phyloP scores from a whole-genome alignment of 345 rosid genomes.

The Raphanus raphanistrum region DNA sequence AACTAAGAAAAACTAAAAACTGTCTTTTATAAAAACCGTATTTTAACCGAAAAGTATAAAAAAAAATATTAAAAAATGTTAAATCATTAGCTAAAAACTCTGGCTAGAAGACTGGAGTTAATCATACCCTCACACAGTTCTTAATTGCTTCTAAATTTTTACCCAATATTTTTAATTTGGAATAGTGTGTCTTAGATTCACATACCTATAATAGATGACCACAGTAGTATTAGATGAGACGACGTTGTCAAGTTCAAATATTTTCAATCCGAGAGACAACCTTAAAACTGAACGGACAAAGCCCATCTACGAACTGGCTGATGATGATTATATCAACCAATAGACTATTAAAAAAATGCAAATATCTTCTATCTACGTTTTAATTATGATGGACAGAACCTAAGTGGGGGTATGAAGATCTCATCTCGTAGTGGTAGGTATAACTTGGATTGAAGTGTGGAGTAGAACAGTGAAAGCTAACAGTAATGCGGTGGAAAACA shows the following conservation, averaged over 20 bases:
- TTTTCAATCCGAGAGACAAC: constrained; percentile 30
- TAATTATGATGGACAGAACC: neutral
- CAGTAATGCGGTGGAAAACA: constrained; percentile 23
- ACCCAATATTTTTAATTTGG: neutral
- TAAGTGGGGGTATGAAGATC: constrained; percentile 20
- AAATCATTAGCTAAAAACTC: too few species aligned
- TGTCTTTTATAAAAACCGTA: too few species aligned
- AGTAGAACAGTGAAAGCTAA: constrained; percentile 27
- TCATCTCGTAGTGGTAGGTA: neutral
- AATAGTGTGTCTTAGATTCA: neutral
- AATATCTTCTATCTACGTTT: neutral
- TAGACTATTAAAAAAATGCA: neutral
- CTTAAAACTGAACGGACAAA: constrained; percentile 37
- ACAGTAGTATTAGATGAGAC: constrained; percentile 11
- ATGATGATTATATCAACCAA: constrained; percentile 21
- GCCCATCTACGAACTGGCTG: constrained; percentile 9
- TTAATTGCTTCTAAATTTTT: neutral
- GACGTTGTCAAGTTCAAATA: constrained; percentile 5
- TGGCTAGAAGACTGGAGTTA: too few species aligned
- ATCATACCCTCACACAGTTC: neutral
- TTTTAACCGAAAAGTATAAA: too few species aligned
- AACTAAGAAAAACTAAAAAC: too few species aligned
- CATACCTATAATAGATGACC: constrained; percentile 4
- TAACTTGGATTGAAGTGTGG: constrained; percentile 25
- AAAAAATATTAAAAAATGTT: too few species aligned